Percentiles rank a stretch among this genome's conserved stretches.
These are phyloP conservation scores for Fusarium buxicola DNA, from an alignment of 2,329 filamentous ascomycete genomes.

Conservation along the genomic window DNA sequence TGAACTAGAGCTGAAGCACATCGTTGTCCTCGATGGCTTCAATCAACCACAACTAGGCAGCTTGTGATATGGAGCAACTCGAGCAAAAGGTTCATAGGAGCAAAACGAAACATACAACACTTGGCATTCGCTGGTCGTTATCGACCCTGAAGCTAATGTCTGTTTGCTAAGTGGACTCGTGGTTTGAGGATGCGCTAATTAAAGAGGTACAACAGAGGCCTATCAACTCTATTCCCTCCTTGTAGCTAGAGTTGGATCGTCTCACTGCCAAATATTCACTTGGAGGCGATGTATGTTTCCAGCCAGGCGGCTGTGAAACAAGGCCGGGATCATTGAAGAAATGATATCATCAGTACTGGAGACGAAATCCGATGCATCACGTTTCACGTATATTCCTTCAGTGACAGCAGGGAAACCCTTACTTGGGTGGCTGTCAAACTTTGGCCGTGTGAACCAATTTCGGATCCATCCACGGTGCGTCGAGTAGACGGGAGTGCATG, in stretches of 20 bases:
- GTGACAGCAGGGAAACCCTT: slow-evolving; percentile 31
- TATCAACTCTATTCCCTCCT: no score
- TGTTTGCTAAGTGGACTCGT: no score
- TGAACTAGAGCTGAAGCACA: no score
- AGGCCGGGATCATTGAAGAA: slow-evolving; percentile 14
- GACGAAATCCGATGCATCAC: slow-evolving; percentile 27
- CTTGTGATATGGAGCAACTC: no score
- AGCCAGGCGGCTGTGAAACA: slow-evolving; percentile 7
- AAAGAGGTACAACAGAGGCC: neutral
- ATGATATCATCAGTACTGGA: slow-evolving; percentile 30
- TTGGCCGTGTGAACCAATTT: slow-evolving; percentile 18
- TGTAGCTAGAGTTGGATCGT: no score
- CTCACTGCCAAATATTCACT: neutral
- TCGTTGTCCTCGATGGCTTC: no score
- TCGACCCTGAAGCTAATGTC: neutral
- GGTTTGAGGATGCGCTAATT: no score
- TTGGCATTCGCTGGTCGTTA: slow-evolving; percentile 19
- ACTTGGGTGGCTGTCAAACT: slow-evolving; percentile 22
- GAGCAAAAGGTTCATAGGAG: no score
- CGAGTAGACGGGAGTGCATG: no score
- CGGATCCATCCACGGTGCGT: slow-evolving; percentile 24
- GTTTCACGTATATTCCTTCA: slow-evolving; percentile 24
- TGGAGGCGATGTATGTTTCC: slow-evolving; percentile 1
- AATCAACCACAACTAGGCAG: no score
- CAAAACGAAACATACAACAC: slow-evolving; percentile 6